Evolutionary conservation across 192 early-diverging fungal species (phyloP).

Genomic region (Phlyctochytrium bullatum): DNA sequence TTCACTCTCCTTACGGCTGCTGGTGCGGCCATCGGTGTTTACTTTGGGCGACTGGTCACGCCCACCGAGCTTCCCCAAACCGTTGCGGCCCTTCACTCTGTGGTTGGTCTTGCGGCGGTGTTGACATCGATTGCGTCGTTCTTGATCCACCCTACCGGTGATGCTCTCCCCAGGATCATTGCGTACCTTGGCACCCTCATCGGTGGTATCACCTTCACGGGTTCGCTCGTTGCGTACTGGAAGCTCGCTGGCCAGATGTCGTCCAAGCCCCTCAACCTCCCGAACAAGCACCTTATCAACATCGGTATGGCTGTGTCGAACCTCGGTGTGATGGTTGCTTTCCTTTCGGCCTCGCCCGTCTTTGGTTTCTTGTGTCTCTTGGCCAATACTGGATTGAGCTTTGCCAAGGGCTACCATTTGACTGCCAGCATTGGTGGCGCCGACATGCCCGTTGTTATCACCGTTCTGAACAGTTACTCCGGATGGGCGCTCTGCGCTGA

Average conservation of each 20-base stretch:
- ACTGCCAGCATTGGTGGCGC: constrained; percentile 38
- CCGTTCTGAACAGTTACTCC: constrained; percentile 37
- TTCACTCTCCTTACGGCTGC: constrained; percentile 27
- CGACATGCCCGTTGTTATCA: constrained; percentile 42
- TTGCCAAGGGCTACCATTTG: constrained; percentile 35
- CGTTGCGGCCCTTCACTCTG: constrained; percentile 30
- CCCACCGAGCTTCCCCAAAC: constrained; percentile 38
- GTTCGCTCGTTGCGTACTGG: constrained; percentile 3
- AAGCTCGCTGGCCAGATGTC: constrained; percentile 32
- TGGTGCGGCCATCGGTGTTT: constrained; percentile 26
- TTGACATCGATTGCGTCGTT: constrained; percentile 28
- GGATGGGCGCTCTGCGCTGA: constrained; percentile 41
- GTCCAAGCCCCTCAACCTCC: constrained; percentile 25
- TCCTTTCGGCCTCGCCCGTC: constrained; percentile 9
- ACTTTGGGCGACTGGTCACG: constrained; percentile 23
- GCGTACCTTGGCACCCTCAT: constrained; percentile 36
- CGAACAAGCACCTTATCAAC: constrained; percentile 37
- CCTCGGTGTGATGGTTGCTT: constrained; percentile 17
- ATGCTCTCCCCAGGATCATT: constrained; percentile 16
- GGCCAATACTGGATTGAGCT: constrained; percentile 25
- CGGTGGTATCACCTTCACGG: constrained; percentile 32
- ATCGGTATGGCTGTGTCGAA: constrained; percentile 22
- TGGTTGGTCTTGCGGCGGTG: constrained; percentile 36
- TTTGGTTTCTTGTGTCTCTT: constrained; percentile 26
- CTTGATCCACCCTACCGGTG: constrained; percentile 21